These are phyloP conservation scores for Lunularia cruciata DNA, from an alignment of 225 moss, liverwort and hornwort species.

Conservation along the genomic window DNA sequence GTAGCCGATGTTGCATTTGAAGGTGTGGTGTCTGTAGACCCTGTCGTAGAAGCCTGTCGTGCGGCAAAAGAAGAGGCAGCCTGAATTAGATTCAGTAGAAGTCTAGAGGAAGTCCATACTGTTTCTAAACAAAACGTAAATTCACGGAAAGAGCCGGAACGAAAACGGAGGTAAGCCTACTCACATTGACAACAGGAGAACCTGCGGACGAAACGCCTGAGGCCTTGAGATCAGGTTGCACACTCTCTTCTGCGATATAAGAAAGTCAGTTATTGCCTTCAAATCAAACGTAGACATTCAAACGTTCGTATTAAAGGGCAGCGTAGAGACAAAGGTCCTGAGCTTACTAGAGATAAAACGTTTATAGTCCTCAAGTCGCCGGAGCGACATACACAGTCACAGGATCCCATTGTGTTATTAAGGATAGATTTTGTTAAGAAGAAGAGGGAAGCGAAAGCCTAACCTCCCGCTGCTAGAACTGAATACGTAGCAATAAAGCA, in stretches of 20 bases:
- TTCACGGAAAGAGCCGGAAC: neutral
- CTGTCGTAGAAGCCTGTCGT: conserved; percentile 43
- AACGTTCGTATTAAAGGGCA: too few relatives aligned
- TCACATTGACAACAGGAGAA: conserved; percentile 48
- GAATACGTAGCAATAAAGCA: too few relatives aligned
- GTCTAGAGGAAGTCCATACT: conserved; percentile 45
- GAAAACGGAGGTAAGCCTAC: conserved; percentile 10
- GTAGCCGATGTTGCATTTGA: conserved; percentile 28
- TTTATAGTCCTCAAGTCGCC: too few relatives aligned
- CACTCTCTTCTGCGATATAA: conserved; percentile 26
- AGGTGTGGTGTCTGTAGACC: conserved; percentile 34
- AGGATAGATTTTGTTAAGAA: too few relatives aligned
- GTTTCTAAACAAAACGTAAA: neutral
- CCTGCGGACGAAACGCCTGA: conserved; percentile 26
- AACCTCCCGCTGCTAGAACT: too few relatives aligned
- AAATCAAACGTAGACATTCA: too few relatives aligned
- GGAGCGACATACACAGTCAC: too few relatives aligned
- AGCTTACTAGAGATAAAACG: too few relatives aligned
- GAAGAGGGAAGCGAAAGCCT: too few relatives aligned
- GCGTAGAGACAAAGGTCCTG: too few relatives aligned
- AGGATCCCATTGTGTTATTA: too few relatives aligned
- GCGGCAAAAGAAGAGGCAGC: neutral
- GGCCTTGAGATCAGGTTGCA: conserved; percentile 25
- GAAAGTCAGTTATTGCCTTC: neutral
- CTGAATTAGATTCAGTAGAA: neutral